A percentile compares a stretch with the other conserved stretches of the same genome.
These are phyloP conservation scores for Carex arenaria DNA, from an alignment of 202 grass and related monocot genomes.

Conservation along the genomic window DNA sequence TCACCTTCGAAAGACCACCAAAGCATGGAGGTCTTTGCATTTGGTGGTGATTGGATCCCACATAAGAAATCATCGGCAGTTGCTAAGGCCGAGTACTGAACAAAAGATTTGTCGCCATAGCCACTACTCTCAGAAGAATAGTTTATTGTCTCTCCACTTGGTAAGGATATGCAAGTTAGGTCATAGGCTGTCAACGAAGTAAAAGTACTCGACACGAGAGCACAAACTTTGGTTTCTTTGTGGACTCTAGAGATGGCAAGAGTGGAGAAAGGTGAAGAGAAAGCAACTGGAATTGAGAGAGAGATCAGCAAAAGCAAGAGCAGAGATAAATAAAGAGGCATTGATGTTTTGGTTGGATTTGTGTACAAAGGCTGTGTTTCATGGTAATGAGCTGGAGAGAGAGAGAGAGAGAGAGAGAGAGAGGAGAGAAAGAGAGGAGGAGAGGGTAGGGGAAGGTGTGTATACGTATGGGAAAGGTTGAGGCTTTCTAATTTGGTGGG, in stretches of 20 bases:
- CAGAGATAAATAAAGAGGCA: neutral
- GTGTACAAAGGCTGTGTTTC: constrained; percentile 7
- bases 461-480: neutral
- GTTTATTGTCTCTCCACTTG: constrained; percentile 1
- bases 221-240: constrained; percentile 38
- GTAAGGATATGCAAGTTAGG: constrained; percentile 42
- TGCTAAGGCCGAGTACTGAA: constrained; percentile 58
- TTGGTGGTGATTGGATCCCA: constrained; percentile 41
- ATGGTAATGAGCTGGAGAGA: constrained; percentile 22
- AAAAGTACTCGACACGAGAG: constrained; percentile 22
- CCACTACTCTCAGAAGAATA: constrained; percentile 29
- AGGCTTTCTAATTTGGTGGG: constrained; percentile 16
- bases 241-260: constrained; percentile 39
- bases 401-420: constrained; percentile 36
- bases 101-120: neutral
- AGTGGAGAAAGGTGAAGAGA: constrained; percentile 38
- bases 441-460: constrained; percentile 3
- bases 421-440: constrained; percentile 29
- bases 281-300: constrained; percentile 9
- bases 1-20: constrained; percentile 71
- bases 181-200: neutral
- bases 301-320: neutral
- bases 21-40: constrained; percentile 51
- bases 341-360: neutral
- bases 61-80: constrained; percentile 49